Percentiles rank a stretch among this genome's conserved stretches.
phyloP scores from a whole-genome alignment of 2,329 filamentous ascomycete genomes.

The Calonectria crousiana region DNA sequence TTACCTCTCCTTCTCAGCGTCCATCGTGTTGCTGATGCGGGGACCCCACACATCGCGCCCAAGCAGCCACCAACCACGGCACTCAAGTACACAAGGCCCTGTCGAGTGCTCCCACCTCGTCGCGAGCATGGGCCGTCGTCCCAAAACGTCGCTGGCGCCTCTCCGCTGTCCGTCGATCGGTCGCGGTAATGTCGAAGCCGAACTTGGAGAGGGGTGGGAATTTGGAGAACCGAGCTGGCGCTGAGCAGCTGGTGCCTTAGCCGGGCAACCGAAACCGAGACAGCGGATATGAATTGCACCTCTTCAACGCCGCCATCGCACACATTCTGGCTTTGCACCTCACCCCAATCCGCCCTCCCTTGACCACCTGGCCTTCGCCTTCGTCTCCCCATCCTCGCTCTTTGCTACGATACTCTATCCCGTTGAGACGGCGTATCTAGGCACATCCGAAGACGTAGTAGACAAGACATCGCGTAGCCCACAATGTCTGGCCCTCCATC shows the following conservation, averaged over 20 bases:
- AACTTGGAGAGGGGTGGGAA: conserved; percentile 28
- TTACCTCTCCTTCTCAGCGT: neutral
- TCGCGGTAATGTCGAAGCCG: neutral
- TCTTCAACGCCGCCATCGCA: conserved; percentile 8
- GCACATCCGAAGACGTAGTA: conserved; percentile 17
- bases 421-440: neutral
- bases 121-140: conserved; percentile 16
- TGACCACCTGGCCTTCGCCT: neutral
- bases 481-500: conserved; percentile 74
- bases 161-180: conserved; percentile 24
- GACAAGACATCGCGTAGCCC: conserved; percentile 22
- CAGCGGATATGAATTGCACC: conserved; percentile 39
- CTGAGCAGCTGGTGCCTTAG: conserved; percentile 32
- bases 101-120: conserved; percentile 32
- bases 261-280: conserved; percentile 47
- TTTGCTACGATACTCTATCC: neutral
- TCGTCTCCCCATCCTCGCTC: neutral
- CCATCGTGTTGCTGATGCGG: neutral
- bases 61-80: neutral
- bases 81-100: neutral
- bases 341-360: neutral
- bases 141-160: conserved; percentile 36
- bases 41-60: conserved; percentile 1
- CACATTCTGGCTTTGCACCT: neutral
- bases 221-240: conserved; percentile 41